These are phyloP conservation scores for Brasenia schreberi DNA, from an alignment of 164 flowering plant genomes.

Conservation along the genomic window DNA sequence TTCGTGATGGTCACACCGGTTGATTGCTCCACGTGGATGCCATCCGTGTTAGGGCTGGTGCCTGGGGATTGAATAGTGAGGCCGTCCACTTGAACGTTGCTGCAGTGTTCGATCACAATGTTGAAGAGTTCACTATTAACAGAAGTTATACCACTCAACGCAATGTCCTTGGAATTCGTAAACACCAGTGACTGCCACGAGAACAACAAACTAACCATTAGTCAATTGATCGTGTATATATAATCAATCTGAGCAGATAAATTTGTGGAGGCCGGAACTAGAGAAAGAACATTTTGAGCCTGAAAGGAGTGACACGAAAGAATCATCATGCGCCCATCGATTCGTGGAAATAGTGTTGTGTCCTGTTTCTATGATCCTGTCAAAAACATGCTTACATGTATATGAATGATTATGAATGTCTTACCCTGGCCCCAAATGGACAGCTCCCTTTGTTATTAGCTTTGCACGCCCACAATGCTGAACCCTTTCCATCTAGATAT, in stretches of 20 bases:
- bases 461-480: neutral
- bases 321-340: neutral
- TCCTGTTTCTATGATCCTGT: neutral
- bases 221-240: too few relatives aligned
- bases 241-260: too few relatives aligned
- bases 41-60: slow-evolving; percentile 6
- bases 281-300: neutral
- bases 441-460: neutral
- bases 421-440: neutral
- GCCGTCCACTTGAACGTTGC: neutral
- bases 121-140: too few relatives aligned
- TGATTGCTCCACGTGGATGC: too few relatives aligned
- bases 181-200: neutral
- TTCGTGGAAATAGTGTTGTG: neutral
- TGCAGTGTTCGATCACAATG: neutral
- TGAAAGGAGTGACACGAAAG: neutral
- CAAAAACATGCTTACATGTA: too few relatives aligned
- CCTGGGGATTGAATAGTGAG: slow-evolving; percentile 2
- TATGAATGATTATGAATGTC: neutral
- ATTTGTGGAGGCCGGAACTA: too few relatives aligned
- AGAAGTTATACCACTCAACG: neutral
- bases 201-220: too few relatives aligned
- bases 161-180: neutral
- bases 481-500: slow-evolving; percentile 1
- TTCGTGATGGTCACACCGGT: too few relatives aligned